Percentiles rank a stretch among this genome's conserved stretches.
Conservation (phyloP, 345 rosid genomes). For the Erucastrum elatum region DNA sequence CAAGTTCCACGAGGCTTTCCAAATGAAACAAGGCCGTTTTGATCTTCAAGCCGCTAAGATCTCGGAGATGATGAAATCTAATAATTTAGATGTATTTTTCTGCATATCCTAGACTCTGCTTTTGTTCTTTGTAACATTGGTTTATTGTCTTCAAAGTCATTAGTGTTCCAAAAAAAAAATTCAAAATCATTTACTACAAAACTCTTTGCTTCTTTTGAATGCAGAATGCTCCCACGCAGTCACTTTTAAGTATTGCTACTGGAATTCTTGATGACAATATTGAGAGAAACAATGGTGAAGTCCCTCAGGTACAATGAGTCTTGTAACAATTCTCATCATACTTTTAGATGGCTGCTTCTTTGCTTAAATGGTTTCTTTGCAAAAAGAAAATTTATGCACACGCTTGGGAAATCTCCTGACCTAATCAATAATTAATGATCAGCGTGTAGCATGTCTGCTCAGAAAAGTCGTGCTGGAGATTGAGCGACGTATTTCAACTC, state of each 20-base stretch:
- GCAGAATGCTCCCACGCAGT: slow-evolving; percentile 94
- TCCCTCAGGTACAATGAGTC: slow-evolving; percentile 68
- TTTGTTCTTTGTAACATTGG: too few relatives aligned
- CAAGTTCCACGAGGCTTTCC: slow-evolving; percentile 79
- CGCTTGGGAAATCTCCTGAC: slow-evolving; percentile 6
- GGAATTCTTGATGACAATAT: slow-evolving; percentile 85
- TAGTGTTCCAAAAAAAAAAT: too few relatives aligned
- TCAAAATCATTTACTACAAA: too few relatives aligned
- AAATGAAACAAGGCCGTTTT: slow-evolving; percentile 70
- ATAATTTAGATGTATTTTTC: slow-evolving; percentile 62
- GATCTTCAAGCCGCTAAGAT: slow-evolving; percentile 79
- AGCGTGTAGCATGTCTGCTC: slow-evolving; percentile 81
- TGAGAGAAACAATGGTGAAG: slow-evolving; percentile 68
- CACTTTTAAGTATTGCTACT: slow-evolving; percentile 77
- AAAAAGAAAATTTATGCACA: slow-evolving; percentile 50
- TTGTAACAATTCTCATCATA: neutral
- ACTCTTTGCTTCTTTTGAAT: neutral
- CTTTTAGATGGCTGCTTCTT: neutral
- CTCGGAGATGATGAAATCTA: slow-evolving; percentile 81
- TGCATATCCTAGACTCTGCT: too few relatives aligned
- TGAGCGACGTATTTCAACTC: slow-evolving; percentile 93
- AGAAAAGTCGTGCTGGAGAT: slow-evolving; percentile 89
- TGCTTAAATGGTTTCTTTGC: slow-evolving; percentile 24
- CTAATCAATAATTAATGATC: slow-evolving; percentile 39
- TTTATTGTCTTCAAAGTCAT: too few relatives aligned